phyloP scores from a whole-genome alignment of 257 asterid species.

The Gardenia jasminoides region DNA sequence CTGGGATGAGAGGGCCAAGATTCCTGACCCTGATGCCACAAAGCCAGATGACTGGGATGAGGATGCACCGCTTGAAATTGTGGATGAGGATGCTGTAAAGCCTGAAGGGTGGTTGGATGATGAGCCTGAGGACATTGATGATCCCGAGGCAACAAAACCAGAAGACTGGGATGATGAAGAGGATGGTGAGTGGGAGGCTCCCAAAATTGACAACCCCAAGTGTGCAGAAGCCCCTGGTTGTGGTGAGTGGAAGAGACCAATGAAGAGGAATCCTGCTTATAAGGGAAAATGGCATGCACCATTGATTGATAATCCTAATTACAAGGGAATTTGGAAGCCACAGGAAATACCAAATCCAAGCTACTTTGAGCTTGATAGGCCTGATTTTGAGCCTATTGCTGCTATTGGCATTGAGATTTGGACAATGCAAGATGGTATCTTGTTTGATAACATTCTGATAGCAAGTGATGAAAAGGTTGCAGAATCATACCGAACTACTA shows the following conservation, averaged over 20 bases:
- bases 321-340: constrained; percentile 97
- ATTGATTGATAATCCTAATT: constrained; percentile 76
- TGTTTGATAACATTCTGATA: constrained; percentile 85
- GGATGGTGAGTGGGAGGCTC: constrained; percentile 99
- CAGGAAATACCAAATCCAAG: constrained; percentile 74
- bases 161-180: constrained; percentile 99
- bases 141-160: constrained; percentile 88
- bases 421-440: constrained; percentile 96
- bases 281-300: constrained; percentile 94
- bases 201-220: constrained; percentile 76
- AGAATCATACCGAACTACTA: constrained; percentile 51
- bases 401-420: constrained; percentile 96
- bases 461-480: constrained; percentile 65
- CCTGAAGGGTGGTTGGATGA: constrained; percentile 99
- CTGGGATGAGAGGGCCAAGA: constrained; percentile 95
- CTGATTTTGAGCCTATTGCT: constrained; percentile 89
- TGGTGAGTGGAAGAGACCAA: constrained; percentile 93
- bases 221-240: constrained; percentile 91
- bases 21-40: constrained; percentile 88
- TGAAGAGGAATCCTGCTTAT: constrained; percentile 83
- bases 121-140: constrained; percentile 95
- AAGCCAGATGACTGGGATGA: constrained; percentile 99
- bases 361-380: constrained; percentile 74
- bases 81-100: constrained; percentile 81
- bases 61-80: constrained; percentile 86